These are phyloP conservation scores for Pseudonitzschia multistriata DNA, from an alignment of 108 stramenopile species.

Conservation along the genomic window DNA sequence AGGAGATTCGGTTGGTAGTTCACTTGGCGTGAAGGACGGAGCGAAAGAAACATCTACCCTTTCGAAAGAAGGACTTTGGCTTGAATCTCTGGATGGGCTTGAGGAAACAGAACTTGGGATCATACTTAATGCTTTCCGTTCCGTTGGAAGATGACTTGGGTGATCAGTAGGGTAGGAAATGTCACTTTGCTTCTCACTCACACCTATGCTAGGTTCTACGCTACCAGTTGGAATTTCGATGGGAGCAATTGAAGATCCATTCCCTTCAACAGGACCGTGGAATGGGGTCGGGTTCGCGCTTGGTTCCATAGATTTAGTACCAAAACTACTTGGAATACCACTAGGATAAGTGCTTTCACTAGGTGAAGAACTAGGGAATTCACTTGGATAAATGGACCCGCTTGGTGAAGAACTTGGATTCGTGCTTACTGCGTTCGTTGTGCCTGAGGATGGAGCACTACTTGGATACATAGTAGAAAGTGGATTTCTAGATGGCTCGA, in stretches of 20 bases:
- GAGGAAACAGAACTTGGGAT: neutral
- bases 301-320: neutral
- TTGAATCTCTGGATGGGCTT: neutral
- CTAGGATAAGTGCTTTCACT: neutral
- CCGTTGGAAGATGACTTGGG: neutral
- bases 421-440: neutral
- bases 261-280: neutral
- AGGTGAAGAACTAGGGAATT: constrained; percentile 7
- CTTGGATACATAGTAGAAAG: neutral
- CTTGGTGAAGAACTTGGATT: neutral
- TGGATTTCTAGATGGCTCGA: neutral
- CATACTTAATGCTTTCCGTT: too few relatives aligned
- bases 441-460: neutral
- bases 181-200: too few relatives aligned
- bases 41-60: neutral
- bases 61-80: neutral
- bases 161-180: too few relatives aligned
- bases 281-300: neutral
- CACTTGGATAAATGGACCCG: neutral
- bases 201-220: too few relatives aligned
- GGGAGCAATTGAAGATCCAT: neutral
- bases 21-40: neutral
- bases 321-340: neutral
- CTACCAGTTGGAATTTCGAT: too few relatives aligned
- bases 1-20: neutral